phyloP scores from a whole-genome alignment of 352 stramenopile species.

The Elongisporangium undulatum region DNA sequence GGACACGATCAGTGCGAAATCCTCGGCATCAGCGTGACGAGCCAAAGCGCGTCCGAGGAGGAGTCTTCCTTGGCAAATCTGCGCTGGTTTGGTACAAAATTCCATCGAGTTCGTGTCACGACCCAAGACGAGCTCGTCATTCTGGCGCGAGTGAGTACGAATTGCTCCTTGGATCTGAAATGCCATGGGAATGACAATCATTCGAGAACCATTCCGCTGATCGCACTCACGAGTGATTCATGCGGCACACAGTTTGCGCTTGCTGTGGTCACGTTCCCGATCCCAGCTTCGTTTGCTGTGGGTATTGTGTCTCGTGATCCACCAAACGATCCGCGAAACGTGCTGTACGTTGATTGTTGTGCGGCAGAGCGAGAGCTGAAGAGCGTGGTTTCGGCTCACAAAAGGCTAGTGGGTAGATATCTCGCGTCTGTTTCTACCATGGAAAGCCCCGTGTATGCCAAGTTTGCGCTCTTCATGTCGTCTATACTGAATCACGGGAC shows the following conservation, averaged over 20 bases:
- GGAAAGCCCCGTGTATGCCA: slow-evolving; percentile 1
- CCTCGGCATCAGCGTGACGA: neutral
- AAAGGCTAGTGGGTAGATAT: neutral
- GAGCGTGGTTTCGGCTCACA: neutral
- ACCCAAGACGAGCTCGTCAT: neutral
- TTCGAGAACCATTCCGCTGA: neutral
- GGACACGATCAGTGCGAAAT: neutral
- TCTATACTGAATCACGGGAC: slow-evolving; percentile 9
- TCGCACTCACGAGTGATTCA: neutral
- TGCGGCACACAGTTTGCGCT: neutral
- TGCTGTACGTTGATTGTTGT: neutral
- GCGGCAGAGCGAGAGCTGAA: neutral
- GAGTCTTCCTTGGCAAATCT: neutral
- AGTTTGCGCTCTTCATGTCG: slow-evolving; percentile 20
- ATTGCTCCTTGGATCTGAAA: neutral
- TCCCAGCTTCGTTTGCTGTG: neutral
- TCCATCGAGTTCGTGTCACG: neutral
- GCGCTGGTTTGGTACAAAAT: neutral
- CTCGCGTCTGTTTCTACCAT: neutral
- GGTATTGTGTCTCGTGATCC: neutral
- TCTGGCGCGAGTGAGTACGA: neutral
- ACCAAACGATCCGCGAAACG: neutral
- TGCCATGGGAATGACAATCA: neutral
- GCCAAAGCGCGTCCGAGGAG: neutral
- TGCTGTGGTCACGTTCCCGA: neutral